Percentiles rank a stretch among this genome's conserved stretches.
These are phyloP conservation scores for Globisporangium radiosum DNA, from an alignment of 352 stramenopile species.

Conservation along the genomic window DNA sequence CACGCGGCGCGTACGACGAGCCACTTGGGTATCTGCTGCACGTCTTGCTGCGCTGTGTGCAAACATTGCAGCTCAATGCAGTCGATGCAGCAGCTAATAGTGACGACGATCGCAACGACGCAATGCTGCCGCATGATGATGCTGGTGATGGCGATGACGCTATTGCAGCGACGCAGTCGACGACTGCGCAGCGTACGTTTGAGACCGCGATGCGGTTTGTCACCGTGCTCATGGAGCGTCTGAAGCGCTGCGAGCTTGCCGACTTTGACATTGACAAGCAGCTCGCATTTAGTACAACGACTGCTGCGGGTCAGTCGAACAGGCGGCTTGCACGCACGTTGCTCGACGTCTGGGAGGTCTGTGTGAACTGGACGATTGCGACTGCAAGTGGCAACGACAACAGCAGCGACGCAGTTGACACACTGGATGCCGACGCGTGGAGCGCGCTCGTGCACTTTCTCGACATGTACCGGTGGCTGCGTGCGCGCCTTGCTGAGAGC, in stretches of 20 bases:
- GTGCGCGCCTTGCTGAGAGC: slow-evolving; percentile 8
- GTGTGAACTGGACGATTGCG: slow-evolving; percentile 27
- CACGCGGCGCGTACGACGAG: slow-evolving; percentile 31
- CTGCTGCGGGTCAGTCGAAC: slow-evolving; percentile 23
- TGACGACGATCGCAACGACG: slow-evolving; percentile 14
- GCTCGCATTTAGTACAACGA: slow-evolving; percentile 23
- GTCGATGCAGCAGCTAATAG: background rate
- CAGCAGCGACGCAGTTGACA: too few species aligned
- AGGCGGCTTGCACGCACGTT: slow-evolving; percentile 22
- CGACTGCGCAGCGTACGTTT: slow-evolving; percentile 14
- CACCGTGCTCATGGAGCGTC: slow-evolving; percentile 30
- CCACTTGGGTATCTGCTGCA: slow-evolving; percentile 35
- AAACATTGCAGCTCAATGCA: slow-evolving; percentile 11
- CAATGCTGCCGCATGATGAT: slow-evolving; percentile 27
- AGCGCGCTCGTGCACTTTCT: slow-evolving; percentile 19
- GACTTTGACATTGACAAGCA: slow-evolving; percentile 51
- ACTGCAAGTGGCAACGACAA: background rate
- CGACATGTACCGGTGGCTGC: slow-evolving; percentile 31
- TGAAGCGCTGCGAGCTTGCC: slow-evolving; percentile 35
- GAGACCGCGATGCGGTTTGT: slow-evolving; percentile 22
- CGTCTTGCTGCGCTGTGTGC: slow-evolving; percentile 26
- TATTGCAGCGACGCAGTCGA: slow-evolving; percentile 28
- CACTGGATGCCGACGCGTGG: slow-evolving; percentile 16
- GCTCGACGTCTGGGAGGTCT: slow-evolving; percentile 27
- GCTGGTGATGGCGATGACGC: slow-evolving; percentile 23